These are phyloP conservation scores for Mollisia scopiformis DNA, from an alignment of 2,329 filamentous ascomycete species.

Conservation along the genomic window DNA sequence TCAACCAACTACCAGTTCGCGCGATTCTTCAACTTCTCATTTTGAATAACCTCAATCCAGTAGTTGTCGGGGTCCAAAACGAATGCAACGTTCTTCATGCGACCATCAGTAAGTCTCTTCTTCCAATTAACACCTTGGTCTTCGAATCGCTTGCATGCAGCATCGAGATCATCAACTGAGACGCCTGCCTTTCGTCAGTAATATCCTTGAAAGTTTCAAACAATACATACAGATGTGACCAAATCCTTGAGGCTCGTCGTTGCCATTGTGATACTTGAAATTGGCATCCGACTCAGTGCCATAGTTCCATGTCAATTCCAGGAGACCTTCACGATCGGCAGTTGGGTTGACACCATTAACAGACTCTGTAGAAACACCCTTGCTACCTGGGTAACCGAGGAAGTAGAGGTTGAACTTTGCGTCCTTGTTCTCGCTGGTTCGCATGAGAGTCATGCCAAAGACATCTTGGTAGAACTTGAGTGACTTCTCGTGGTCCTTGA, in stretches of 20 bases:
- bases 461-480: conserved; percentile 83
- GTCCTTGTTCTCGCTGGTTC: conserved; percentile 69
- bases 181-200: conserved; percentile 54
- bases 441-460: conserved; percentile 84
- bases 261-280: conserved; percentile 92
- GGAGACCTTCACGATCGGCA: conserved; percentile 75
- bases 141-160: conserved; percentile 86
- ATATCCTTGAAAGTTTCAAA: background rate
- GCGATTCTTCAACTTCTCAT: conserved; percentile 61
- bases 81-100: conserved; percentile 94
- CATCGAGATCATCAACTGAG: conserved; percentile 84
- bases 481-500: conserved; percentile 78
- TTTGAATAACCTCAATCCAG: conserved; percentile 80
- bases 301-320: conserved; percentile 88
- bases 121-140: conserved; percentile 84
- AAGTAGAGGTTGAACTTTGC: conserved; percentile 91
- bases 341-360: conserved; percentile 60
- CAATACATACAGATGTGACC: conserved; percentile 79
- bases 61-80: conserved; percentile 86
- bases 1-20: conserved; percentile 28
- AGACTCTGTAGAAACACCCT: conserved; percentile 55
- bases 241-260: conserved; percentile 89
- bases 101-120: conserved; percentile 89
- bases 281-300: conserved; percentile 82
- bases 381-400: conserved; percentile 72